Percentiles rank a stretch among this genome's conserved stretches.
Conservation (phyloP, 257 asterid species). For the Oldenlandia corymbosa region DNA sequence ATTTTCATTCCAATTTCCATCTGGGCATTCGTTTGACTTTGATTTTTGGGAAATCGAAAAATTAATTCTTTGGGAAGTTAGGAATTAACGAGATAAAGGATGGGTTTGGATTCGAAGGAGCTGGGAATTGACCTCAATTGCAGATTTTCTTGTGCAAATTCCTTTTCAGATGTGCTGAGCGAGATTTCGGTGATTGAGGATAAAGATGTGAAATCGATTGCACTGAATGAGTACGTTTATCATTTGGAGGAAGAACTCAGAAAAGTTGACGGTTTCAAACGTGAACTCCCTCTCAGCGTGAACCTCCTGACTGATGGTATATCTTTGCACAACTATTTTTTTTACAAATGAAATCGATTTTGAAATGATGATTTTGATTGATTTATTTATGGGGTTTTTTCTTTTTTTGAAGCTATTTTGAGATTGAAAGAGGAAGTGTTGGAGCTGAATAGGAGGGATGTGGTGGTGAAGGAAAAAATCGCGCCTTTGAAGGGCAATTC, state of each 20-base stretch:
- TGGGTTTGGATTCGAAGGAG: conserved; percentile 34
- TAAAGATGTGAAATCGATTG: conserved; percentile 18
- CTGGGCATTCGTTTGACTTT: too few species aligned
- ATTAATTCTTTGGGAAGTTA: too few species aligned
- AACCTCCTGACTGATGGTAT: conserved; percentile 34
- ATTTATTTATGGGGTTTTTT: conserved; percentile 1
- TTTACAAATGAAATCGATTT: neutral
- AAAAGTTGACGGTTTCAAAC: conserved; percentile 25
- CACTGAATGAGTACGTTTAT: conserved; percentile 15
- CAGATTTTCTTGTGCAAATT: conserved; percentile 25
- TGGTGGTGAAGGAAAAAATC: conserved; percentile 26
- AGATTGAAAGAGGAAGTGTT: conserved; percentile 35
- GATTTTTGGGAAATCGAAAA: too few species aligned
- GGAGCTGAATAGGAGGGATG: conserved; percentile 21
- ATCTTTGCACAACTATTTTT: neutral
- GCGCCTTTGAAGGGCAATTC: conserved; percentile 10
- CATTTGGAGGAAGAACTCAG: conserved; percentile 31
- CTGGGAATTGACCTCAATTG: conserved; percentile 23
- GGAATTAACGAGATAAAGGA: too few species aligned
- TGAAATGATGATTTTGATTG: neutral
- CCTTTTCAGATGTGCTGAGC: conserved; percentile 34
- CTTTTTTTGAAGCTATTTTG: conserved; percentile 39
- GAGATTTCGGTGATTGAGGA: conserved; percentile 28
- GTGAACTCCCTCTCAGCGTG: conserved; percentile 32
- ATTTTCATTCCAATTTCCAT: too few species aligned